Percentiles rank a stretch among this genome's conserved stretches.
Evolutionary conservation across 2,329 filamentous ascomycete genomes (phyloP).

Genomic region (Fusarium bulbicola): DNA sequence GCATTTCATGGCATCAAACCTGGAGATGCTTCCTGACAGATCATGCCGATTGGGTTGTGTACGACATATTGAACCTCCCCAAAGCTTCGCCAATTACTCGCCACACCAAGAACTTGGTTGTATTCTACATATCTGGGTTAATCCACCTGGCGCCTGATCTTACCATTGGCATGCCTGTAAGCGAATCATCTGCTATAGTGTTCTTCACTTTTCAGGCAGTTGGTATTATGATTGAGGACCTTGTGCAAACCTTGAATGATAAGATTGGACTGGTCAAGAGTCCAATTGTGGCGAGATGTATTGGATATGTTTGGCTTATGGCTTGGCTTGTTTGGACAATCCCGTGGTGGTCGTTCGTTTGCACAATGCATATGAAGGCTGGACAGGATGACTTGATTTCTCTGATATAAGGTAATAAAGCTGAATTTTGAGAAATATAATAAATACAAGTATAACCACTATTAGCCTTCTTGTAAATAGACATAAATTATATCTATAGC

Average conservation of each 20-base stretch:
- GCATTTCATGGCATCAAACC: neutral
- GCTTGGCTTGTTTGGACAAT: neutral
- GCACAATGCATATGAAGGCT: neutral
- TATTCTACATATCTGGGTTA: neutral
- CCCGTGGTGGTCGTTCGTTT: neutral
- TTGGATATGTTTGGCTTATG: neutral
- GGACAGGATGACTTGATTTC: neutral
- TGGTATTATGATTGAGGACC: neutral
- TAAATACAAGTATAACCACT: neutral
- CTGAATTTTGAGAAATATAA: fast-evolving
- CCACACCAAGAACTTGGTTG: neutral
- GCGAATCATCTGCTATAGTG: neutral
- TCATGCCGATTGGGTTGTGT: neutral
- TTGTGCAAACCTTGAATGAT: neutral
- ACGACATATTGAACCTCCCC: neutral
- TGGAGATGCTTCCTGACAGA: neutral
- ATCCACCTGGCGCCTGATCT: neutral
- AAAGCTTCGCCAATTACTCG: neutral
- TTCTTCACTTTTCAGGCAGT: neutral
- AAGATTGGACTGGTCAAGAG: neutral
- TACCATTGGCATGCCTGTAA: neutral
- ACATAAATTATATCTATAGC: too few relatives aligned
- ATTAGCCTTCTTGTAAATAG: too few relatives aligned
- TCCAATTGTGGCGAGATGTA: neutral
- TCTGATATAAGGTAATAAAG: neutral